Evolutionary conservation across 495 filamentous ascomycete species (phyloP).

Genomic region (Neurospora hispaniola): DNA sequence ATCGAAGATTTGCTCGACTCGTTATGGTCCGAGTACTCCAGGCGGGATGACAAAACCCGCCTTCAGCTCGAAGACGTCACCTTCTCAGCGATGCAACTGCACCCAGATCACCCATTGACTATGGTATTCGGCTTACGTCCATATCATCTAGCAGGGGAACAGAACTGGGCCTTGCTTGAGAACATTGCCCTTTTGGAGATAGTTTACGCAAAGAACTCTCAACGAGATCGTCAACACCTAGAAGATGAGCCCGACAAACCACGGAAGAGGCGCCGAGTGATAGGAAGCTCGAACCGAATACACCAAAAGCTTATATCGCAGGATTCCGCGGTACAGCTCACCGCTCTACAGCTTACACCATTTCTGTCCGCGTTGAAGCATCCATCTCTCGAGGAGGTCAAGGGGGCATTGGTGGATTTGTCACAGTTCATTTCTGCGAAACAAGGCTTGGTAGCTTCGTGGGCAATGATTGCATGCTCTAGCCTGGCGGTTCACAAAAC

Average conservation of each 20-base stretch:
- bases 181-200: constrained; percentile 39
- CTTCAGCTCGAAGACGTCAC: constrained; percentile 65
- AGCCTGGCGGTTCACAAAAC: constrained; percentile 11
- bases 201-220: constrained; percentile 26
- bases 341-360: constrained; percentile 67
- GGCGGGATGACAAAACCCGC: constrained; percentile 57
- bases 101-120: constrained; percentile 22
- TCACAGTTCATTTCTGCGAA: constrained; percentile 26
- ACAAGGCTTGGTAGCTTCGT: constrained; percentile 28
- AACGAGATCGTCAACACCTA: constrained; percentile 13
- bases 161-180: constrained; percentile 44
- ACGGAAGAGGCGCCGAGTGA: constrained; percentile 54
- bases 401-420: constrained; percentile 26
- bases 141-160: constrained; percentile 36
- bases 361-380: constrained; percentile 48
- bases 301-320: constrained; percentile 48
- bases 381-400: constrained; percentile 29
- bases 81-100: constrained; percentile 36
- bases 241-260: constrained; percentile 31
- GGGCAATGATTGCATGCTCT: constrained; percentile 51
- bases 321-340: constrained; percentile 46
- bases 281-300: constrained; percentile 47
- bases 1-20: constrained; percentile 47
- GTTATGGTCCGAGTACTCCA: constrained; percentile 62
- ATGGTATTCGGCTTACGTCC: constrained; percentile 38